Base-by-base conservation (phyloP, 2,329 filamentous ascomycete genomes). In the Ophiosphaerella narmari region DNA sequence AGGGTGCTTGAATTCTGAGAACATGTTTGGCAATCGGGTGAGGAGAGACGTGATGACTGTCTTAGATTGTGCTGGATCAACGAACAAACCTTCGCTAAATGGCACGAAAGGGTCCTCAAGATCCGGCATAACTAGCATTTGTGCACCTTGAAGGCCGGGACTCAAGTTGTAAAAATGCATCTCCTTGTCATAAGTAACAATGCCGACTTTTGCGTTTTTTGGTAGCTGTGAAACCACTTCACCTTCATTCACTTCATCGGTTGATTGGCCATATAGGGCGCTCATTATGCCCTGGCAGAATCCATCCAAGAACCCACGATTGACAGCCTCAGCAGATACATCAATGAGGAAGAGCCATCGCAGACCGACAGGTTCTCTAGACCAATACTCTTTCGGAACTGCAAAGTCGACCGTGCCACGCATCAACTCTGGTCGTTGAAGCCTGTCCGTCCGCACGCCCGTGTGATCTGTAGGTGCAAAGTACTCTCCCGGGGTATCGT, bases 51-150 rank as follows among this genome's bases (percentile, higher is more conserved):
- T 89, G 65, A 99, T 96, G 65, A 95, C 86, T 21, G 86, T 79
- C 80, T 88, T 93, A 39, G 91, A 94, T 72, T 96, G 90, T 63
- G 91, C 87, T 1, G 94, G 91, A 72, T 99, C 93, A 13, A 97
- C 93, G 71, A 97, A 97, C 8, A 99, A 80, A 13, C 93, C 92
- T 50, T 96, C 89, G 56, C 89, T 91, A 14, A 99, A 80, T 2
- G 94, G 92, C 13, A 97, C 86, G 71, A 99, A 99, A 0, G 94
- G 94, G 60, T 99, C 94, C 65, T 97, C 92, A 41, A 99, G 83
- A 69, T 99, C 94, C 3, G 94, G 90, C 90, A 99, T 96, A 43
- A 99, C 92, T 80, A 99, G 85, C 91, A 99, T 97, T 70, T 99
- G 94, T 8, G 94, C 91, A 75, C 91, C 86, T 47, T 94, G 88